Evolutionary conservation across 2,329 filamentous ascomycete genomes (phyloP).

Genomic region (Ascocoryne sarcoides): DNA sequence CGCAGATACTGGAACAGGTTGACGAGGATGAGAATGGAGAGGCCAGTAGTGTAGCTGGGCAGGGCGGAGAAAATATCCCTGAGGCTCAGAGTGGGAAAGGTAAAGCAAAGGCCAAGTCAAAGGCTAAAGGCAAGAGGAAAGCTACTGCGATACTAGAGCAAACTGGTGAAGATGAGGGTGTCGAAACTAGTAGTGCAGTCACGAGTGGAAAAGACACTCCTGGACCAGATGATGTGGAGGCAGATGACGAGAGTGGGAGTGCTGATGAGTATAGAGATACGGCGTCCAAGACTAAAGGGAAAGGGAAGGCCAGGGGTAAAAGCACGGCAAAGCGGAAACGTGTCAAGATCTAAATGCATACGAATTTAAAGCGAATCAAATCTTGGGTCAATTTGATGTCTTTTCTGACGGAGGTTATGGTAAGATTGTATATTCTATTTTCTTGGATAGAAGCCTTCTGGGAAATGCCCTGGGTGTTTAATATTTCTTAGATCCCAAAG

Average conservation of each 20-base stretch:
- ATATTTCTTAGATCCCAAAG: too few species aligned
- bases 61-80: background rate
- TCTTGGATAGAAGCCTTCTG: too few species aligned
- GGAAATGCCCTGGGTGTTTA: too few species aligned
- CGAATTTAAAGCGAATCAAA: too few species aligned
- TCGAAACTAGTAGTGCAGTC: too few species aligned
- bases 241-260: slow-evolving; percentile 10
- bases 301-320: slow-evolving; percentile 7
- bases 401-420: too few species aligned
- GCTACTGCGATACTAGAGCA: background rate
- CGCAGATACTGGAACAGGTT: background rate
- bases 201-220: background rate
- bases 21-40: slow-evolving; percentile 1
- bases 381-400: too few species aligned
- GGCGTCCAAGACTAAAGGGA: slow-evolving; percentile 1
- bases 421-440: too few species aligned
- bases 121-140: slow-evolving; percentile 10
- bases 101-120: slow-evolving; percentile 7
- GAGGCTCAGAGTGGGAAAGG: slow-evolving; percentile 8
- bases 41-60: too few species aligned
- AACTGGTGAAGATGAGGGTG: slow-evolving; percentile 1
- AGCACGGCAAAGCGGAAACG: slow-evolving; percentile 1
- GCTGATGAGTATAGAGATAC: slow-evolving; percentile 8
- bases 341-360: slow-evolving; percentile 2
- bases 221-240: background rate